Base-by-base conservation (phyloP, 2,329 filamentous ascomycete genomes). In the Pseudogymnoascus sp. region DNA sequence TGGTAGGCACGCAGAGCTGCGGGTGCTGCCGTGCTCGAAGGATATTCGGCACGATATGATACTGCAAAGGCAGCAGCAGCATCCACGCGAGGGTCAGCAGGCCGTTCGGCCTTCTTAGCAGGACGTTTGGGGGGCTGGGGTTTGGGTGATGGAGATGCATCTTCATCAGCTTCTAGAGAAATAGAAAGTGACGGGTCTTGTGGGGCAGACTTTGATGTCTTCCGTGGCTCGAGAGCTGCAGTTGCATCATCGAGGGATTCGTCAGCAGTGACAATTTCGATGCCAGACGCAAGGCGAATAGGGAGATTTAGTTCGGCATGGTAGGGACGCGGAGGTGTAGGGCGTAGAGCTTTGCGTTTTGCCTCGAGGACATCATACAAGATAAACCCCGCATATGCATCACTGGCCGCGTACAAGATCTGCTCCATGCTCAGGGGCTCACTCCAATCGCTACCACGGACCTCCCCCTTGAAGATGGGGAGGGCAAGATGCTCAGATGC, bases 331-430 rank as follows among this genome's bases (percentile, higher is more conserved):
- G 89, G 88, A 4, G 92, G 92, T 2, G 76, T 80, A 1, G 91
- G 91, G 11, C 82, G 74, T 63, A 96, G 76, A 6, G 77, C 75
- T 66, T 82, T 78, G 14, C 92, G 80, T 67, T 88, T 83, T 58
- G 81, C 75, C 62, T 97, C 87, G 47, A 96, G 76, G 1, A 81
- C 79, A 63, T 90, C 78, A 68, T 84, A 96, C 1, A 97, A 76
- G 61, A 90, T 87, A 9, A 88, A 74, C 43, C 86, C 83, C 62
- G 89, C 91, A 70, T 96, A 97, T 0, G 90, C 88, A 71, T 96
- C 91, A 0, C 89, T 86, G 11, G 90, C 91, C 8, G 90, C 85
- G 72, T 92, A 91, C 58, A 81, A 73, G 16, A 90, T 81, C 70
- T 97, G 92, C 8, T 81, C 72, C 65, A 80, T 75, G 18, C 76